Conservation (phyloP, 345 rosid species). For the Kandelia obovata region DNA sequence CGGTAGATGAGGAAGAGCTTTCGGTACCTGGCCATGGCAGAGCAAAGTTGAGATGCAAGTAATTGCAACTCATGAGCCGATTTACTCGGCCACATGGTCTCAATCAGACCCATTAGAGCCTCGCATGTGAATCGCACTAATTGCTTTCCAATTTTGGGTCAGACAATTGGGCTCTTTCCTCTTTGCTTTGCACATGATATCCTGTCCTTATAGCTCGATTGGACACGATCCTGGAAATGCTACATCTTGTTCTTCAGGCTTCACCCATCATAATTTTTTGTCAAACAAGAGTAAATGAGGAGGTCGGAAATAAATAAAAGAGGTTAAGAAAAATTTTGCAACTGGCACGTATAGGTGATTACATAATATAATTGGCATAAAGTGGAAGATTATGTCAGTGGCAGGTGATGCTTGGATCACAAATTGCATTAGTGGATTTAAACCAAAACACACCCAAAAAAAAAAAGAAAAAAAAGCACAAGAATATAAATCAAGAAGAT, state of each 20-base stretch:
- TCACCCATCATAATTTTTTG: background rate
- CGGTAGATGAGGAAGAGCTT: too few relatives aligned
- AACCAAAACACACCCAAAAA: background rate
- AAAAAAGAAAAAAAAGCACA: background rate
- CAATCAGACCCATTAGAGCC: background rate
- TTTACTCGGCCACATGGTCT: constrained; percentile 6
- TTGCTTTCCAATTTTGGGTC: constrained; percentile 15
- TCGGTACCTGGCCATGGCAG: too few relatives aligned
- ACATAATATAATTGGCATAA: too few relatives aligned
- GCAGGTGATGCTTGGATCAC: too few relatives aligned
- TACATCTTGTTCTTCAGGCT: background rate
- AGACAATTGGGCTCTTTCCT: constrained; percentile 25
- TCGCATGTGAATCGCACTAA: constrained; percentile 7
- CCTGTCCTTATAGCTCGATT: background rate
- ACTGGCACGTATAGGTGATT: too few relatives aligned
- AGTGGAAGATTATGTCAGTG: too few relatives aligned
- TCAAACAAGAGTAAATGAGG: background rate
- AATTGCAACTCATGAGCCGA: constrained; percentile 15
- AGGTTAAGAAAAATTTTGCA: background rate
- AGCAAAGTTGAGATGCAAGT: background rate
- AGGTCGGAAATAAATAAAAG: background rate
- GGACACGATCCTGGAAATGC: background rate
- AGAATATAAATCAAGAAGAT: background rate
- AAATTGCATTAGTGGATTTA: background rate
- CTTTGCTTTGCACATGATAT: constrained; percentile 6